Evolutionary conservation across 495 filamentous ascomycete genomes (phyloP).

Genomic region (Talaromyces liani): DNA sequence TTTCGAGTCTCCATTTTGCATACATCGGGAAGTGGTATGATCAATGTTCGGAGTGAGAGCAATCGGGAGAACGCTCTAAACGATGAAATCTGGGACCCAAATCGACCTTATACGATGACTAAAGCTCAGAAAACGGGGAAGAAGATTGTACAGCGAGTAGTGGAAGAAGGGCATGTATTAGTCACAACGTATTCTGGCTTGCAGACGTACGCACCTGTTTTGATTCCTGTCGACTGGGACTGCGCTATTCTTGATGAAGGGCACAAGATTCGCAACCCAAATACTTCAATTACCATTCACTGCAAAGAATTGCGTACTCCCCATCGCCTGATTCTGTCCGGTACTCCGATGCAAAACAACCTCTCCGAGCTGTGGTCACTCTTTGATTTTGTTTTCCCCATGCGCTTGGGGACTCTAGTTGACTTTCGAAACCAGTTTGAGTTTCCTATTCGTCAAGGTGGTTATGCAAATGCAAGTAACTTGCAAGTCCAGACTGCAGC

Average conservation of each 20-base stretch:
- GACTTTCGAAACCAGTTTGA: slow-evolving; percentile 86
- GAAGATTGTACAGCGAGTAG: slow-evolving; percentile 73
- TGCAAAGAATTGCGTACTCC: slow-evolving; percentile 85
- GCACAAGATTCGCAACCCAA: slow-evolving; percentile 94
- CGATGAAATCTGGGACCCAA: slow-evolving; percentile 28
- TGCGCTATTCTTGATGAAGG: slow-evolving; percentile 95
- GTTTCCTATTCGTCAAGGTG: slow-evolving; percentile 81
- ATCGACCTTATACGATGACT: slow-evolving; percentile 29
- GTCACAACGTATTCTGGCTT: slow-evolving; percentile 93
- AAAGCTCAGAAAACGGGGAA: slow-evolving; percentile 55
- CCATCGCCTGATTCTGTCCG: slow-evolving; percentile 87
- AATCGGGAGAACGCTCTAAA: slow-evolving; percentile 60
- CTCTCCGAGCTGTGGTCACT: slow-evolving; percentile 93
- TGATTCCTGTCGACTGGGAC: slow-evolving; percentile 79
- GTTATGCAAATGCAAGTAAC: slow-evolving; percentile 89
- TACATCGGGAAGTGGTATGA: slow-evolving; percentile 91
- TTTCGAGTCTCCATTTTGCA: slow-evolving; percentile 91
- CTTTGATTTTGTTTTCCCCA: slow-evolving; percentile 94
- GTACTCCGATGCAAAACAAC: slow-evolving; percentile 97
- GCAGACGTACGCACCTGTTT: slow-evolving; percentile 71
- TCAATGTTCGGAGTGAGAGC: slow-evolving; percentile 65
- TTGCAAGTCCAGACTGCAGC: slow-evolving; percentile 86
- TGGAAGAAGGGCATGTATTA: slow-evolving; percentile 82
- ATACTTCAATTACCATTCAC: slow-evolving; percentile 82
- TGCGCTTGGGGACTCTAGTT: slow-evolving; percentile 86